phyloP scores from a whole-genome alignment of 1,139 yeast species.

The Yamadazyma aaseri region DNA sequence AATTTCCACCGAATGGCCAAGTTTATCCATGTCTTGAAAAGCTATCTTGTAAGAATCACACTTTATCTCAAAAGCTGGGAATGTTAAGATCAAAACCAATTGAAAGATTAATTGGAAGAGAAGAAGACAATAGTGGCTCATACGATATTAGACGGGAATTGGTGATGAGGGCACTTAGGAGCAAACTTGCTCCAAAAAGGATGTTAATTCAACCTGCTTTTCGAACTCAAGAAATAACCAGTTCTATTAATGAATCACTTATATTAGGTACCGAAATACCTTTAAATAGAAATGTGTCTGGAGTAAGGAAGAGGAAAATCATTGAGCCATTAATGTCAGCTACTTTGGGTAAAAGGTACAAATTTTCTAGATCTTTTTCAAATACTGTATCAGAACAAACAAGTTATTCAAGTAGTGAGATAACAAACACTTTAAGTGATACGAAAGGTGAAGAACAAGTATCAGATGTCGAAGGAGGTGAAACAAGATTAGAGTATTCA shows the following conservation, averaged over 20 bases:
- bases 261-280: slow-evolving; percentile 10
- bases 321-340: neutral
- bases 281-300: neutral
- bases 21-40: slow-evolving; percentile 14
- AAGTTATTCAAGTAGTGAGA: neutral
- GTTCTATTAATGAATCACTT: slow-evolving; percentile 4
- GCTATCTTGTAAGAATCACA: slow-evolving; percentile 17
- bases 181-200: too few species aligned
- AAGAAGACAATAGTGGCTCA: too few species aligned
- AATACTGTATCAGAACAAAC: neutral
- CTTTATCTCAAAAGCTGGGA: slow-evolving; percentile 9
- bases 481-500: neutral
- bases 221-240: too few species aligned
- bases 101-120: too few species aligned
- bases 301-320: neutral
- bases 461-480: neutral
- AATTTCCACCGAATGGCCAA: slow-evolving; percentile 5
- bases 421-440: neutral
- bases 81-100: slow-evolving; percentile 11
- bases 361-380: neutral
- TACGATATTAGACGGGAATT: too few species aligned
- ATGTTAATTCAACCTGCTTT: too few species aligned
- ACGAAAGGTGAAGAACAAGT: too few species aligned
- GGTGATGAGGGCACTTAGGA: too few species aligned
- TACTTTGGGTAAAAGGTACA: neutral